phyloP scores from a whole-genome alignment of 2,329 filamentous ascomycete genomes.

The Aspergillus transmontanensis region DNA sequence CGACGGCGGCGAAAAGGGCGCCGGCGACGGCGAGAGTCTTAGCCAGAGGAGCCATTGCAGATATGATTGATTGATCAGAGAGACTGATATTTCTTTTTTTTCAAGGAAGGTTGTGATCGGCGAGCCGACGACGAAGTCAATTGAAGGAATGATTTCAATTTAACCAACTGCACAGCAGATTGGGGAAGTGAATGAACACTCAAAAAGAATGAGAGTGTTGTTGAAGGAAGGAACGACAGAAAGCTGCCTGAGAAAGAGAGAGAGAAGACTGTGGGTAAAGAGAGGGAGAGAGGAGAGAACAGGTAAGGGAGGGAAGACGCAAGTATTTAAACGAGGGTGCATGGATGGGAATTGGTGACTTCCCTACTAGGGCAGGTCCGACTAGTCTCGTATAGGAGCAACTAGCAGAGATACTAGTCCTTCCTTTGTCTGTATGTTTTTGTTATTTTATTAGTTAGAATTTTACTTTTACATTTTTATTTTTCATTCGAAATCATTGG shows the following conservation, averaged over 20 bases:
- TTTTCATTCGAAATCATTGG: background rate
- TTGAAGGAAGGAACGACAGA: slow-evolving; percentile 22
- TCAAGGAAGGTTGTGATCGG: background rate
- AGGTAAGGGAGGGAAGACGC: slow-evolving; percentile 4
- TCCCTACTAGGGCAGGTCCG: too few species aligned
- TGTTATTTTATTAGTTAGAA: background rate
- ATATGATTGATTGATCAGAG: slow-evolving; percentile 10
- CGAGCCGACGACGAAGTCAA: background rate
- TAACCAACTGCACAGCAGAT: slow-evolving; percentile 25
- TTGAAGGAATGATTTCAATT: slow-evolving; percentile 8
- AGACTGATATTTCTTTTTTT: background rate
- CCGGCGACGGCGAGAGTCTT: slow-evolving; percentile 41
- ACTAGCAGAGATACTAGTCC: too few species aligned
- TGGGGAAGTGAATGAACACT: slow-evolving; percentile 2
- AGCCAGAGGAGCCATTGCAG: slow-evolving; percentile 39
- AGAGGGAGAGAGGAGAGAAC: slow-evolving; percentile 8
- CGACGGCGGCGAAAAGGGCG: slow-evolving; percentile 36
- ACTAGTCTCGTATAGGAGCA: background rate
- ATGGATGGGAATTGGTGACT: background rate
- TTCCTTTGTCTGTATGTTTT: background rate
- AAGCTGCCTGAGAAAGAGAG: slow-evolving; percentile 16
- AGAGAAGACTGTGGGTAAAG: slow-evolving; percentile 7
- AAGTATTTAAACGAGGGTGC: background rate
- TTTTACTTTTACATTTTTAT: background rate
- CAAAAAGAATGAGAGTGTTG: slow-evolving; percentile 12